Percentiles rank a stretch among this genome's conserved stretches.
These are phyloP conservation scores for Neonectria neomacrospora DNA, from an alignment of 2,329 filamentous ascomycete genomes.

Conservation along the genomic window DNA sequence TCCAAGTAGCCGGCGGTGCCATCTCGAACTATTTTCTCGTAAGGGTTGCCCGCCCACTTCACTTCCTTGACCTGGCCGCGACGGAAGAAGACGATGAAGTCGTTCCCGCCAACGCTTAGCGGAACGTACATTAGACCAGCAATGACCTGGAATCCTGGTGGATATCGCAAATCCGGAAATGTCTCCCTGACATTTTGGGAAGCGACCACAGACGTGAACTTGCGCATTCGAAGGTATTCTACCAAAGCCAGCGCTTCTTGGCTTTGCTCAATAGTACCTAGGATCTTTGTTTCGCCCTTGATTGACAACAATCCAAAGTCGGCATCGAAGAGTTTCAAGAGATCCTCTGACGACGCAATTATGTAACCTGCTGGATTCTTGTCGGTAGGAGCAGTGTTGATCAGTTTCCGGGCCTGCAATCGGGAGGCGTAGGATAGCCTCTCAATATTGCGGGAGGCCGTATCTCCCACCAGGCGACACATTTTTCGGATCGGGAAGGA, in stretches of 20 bases:
- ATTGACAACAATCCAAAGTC: constrained; percentile 90
- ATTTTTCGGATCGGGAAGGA: constrained; percentile 93
- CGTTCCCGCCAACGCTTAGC: constrained; percentile 76
- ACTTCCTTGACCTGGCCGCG: constrained; percentile 79
- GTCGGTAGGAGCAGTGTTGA: constrained; percentile 84
- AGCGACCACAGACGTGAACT: constrained; percentile 78
- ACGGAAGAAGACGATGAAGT: constrained; percentile 95
- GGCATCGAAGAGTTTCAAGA: constrained; percentile 85
- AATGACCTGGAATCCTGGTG: constrained; percentile 80
- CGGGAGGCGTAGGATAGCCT: constrained; percentile 86
- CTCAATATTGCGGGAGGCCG: constrained; percentile 87
- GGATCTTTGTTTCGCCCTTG: constrained; percentile 85
- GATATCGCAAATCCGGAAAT: constrained; percentile 83
- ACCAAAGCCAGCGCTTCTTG: constrained; percentile 87
- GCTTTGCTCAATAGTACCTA: constrained; percentile 78
- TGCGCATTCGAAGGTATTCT: constrained; percentile 83
- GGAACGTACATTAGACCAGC: constrained; percentile 86
- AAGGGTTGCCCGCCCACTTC: constrained; percentile 88
- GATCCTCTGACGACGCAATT: constrained; percentile 86
- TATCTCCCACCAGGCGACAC: constrained; percentile 88
- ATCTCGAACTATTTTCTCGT: constrained; percentile 79
- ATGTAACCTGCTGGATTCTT: constrained; percentile 90
- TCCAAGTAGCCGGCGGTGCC: constrained; percentile 80
- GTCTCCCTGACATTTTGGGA: constrained; percentile 81
- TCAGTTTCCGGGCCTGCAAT: constrained; percentile 86